Base-by-base conservation (phyloP, 169 alveolate species). In the Theileria parva region DNA sequence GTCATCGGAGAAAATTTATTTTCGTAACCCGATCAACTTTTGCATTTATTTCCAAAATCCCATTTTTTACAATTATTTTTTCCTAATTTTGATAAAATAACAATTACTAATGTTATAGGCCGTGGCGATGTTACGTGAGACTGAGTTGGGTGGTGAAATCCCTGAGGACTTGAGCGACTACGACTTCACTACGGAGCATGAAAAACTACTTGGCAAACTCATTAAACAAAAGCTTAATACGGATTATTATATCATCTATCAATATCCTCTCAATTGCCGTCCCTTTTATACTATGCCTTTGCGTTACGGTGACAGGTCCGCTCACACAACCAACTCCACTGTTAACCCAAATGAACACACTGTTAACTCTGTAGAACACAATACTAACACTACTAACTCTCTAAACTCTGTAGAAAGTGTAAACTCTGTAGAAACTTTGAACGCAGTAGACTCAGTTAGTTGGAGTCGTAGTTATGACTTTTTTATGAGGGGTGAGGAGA, bases 281-380 rank as follows among this genome's bases (percentile, higher is more conserved):
- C 99, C 99, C 25, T 99, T 98, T 93, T 98, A 99, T 92, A 95
- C 99, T 39, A 98, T 99, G 99, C 97, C 99, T 23, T 89, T 95
- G 80, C 91, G 87, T 63, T 28, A 80, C 8, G 83, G 86, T 37
- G 92, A 83, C 8, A 11, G 53, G 53, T 44, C 53, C 53, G 8
- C 2, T 5, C 37, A 32, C 13, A 63, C 39, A n/a, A 63, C 13
- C 3, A 27, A 63, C 48, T 11, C 21, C 19, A 59, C 7, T n/a
- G n/a, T n/a, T 63, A 21, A 15, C 48, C 7, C 39, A n/a, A 7
- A 0, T 63, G 19, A 15, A 7, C 15, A 2, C 2, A 32, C 1
- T 15, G 37, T 32, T 2, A 32, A 32, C 5, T 32, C 37, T 2
- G 37, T 32, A 2, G 37, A 32, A 32, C 37, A 44, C 15, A 44